phyloP scores from a whole-genome alignment of 805 yeast genomes.

The Ogataea methanolica region DNA sequence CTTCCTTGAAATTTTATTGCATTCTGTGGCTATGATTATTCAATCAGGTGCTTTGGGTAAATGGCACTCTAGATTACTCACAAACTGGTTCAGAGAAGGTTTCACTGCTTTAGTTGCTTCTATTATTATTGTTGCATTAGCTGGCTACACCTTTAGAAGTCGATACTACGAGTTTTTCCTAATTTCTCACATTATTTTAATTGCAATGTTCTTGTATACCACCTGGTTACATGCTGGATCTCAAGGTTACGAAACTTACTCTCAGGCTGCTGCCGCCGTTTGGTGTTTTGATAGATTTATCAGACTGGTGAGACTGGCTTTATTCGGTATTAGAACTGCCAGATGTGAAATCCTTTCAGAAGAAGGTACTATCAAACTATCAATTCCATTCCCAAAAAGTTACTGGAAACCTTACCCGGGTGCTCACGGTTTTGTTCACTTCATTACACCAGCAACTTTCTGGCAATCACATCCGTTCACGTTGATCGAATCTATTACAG shows the following conservation, averaged over 20 bases:
- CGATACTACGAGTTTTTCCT: constrained; percentile 58
- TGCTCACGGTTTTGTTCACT: constrained; percentile 54
- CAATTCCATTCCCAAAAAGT: constrained; percentile 39
- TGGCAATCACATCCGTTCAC: constrained; percentile 63
- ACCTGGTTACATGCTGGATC: constrained; percentile 52
- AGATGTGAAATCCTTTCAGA: constrained; percentile 35
- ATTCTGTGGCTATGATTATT: constrained; percentile 30
- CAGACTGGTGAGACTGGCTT: constrained; percentile 35
- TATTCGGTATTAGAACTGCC: constrained; percentile 37
- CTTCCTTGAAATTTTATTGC: constrained; percentile 39
- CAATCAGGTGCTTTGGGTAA: constrained; percentile 21
- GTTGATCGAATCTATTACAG: constrained; percentile 33
- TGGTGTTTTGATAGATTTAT: constrained; percentile 52
- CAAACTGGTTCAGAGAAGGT: constrained; percentile 28
- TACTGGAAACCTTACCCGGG: constrained; percentile 54
- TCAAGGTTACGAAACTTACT: constrained; percentile 30
- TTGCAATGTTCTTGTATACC: constrained; percentile 47
- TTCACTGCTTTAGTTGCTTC: constrained; percentile 35
- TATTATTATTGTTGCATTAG: constrained; percentile 40
- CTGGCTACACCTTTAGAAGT: constrained; percentile 46
- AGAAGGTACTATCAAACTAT: constrained; percentile 44
- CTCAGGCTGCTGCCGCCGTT: constrained; percentile 38
- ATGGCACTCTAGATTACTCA: constrained; percentile 23
- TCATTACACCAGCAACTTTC: constrained; percentile 45
- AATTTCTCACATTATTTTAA: constrained; percentile 52